phyloP scores from a whole-genome alignment of 148 eudicot species.

The Rhododendron griersonianum region DNA sequence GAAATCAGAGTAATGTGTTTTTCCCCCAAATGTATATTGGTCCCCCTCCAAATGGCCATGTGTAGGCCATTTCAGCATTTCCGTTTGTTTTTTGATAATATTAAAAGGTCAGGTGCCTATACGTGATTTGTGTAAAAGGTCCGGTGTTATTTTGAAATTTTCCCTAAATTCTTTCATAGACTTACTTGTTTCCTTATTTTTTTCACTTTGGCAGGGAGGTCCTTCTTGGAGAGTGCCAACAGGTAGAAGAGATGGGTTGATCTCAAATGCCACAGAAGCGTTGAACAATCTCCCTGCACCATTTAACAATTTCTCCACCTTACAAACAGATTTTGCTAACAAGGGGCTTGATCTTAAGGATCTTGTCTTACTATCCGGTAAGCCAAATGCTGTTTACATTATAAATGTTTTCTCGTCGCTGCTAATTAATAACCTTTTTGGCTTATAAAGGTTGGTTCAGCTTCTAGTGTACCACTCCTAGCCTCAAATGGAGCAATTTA shows the following conservation, averaged over 20 bases:
- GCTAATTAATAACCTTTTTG: background rate
- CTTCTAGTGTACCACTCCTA: background rate
- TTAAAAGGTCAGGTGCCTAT: no score
- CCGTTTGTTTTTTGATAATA: no score
- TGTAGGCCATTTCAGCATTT: no score
- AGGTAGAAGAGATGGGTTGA: slow-evolving; percentile 41
- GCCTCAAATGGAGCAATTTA: no score
- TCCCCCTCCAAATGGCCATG: no score
- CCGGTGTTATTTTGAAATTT: no score
- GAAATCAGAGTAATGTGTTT: no score
- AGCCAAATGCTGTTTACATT: background rate
- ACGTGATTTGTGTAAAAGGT: no score
- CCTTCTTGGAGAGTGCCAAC: slow-evolving; percentile 47
- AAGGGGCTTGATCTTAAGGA: slow-evolving; percentile 38
- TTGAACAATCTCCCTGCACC: slow-evolving; percentile 37
- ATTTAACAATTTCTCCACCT: slow-evolving; percentile 20
- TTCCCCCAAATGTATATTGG: no score
- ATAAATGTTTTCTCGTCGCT: background rate
- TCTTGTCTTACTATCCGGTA: slow-evolving; percentile 44
- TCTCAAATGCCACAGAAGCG: slow-evolving; percentile 37
- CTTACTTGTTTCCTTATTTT: background rate
- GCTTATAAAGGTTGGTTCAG: background rate
- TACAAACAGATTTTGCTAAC: slow-evolving; percentile 26
- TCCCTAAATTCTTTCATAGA: background rate
- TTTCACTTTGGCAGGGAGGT: slow-evolving; percentile 22